A percentile compares a stretch with the other conserved stretches of the same genome.
phyloP scores from a whole-genome alignment of 805 yeast genomes.

The Metschnikowia arizonensis region DNA sequence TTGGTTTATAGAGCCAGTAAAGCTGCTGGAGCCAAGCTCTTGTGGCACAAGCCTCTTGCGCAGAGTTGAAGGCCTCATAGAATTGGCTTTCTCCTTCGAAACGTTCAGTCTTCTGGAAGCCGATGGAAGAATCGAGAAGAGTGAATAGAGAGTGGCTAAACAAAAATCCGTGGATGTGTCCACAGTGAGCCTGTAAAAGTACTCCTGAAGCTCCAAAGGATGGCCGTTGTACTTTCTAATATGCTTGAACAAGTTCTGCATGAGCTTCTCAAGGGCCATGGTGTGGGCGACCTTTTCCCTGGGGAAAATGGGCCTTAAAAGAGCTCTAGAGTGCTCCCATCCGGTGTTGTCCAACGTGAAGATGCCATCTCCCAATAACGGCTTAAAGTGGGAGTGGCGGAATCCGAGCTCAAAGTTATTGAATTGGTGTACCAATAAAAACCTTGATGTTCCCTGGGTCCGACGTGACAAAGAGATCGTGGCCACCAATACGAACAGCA shows the following conservation, averaged over 20 bases:
- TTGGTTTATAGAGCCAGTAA: constrained; percentile 11
- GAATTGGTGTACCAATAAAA: constrained; percentile 35
- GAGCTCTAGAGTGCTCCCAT: constrained; percentile 37
- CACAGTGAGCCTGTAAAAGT: constrained; percentile 14
- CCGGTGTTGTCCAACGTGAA: constrained; percentile 37
- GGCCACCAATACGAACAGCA: constrained; percentile 7
- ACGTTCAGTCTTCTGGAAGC: constrained; percentile 6
- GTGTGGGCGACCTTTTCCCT: constrained; percentile 37
- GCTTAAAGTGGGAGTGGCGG: constrained; percentile 30
- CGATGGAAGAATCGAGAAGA: constrained; percentile 5
- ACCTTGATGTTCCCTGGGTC: constrained; percentile 39
- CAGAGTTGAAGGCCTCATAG: constrained; percentile 11
- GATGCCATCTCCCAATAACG: constrained; percentile 36
- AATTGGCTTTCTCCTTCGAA: constrained; percentile 13
- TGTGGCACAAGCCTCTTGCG: constrained; percentile 9
- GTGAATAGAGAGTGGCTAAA: constrained; percentile 14
- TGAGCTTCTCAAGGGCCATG: constrained; percentile 30
- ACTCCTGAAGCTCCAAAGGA: constrained; percentile 15
- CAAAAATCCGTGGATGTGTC: constrained; percentile 17
- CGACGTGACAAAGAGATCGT: constrained; percentile 18
- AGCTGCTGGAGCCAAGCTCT: constrained; percentile 8
- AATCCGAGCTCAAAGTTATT: constrained; percentile 33
- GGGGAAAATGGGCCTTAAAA: constrained; percentile 38
- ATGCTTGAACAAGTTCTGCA: constrained; percentile 26
- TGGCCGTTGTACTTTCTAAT: constrained; percentile 10